Conservation (phyloP, 352 stramenopile genomes). For the Phytophthora boehmeriae region DNA sequence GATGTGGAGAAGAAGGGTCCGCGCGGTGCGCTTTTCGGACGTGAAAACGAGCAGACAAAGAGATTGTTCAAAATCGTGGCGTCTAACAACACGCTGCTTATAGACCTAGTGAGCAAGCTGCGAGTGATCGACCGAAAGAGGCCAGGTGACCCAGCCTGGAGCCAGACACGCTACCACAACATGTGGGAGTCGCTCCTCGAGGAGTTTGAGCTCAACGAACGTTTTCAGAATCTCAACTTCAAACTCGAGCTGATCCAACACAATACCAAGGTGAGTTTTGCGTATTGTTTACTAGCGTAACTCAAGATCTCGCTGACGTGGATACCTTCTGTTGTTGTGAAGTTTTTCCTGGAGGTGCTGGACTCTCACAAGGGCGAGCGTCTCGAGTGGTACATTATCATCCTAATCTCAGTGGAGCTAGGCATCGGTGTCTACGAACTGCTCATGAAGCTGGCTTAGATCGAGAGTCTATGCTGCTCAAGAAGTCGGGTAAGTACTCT, state of each 20-base stretch:
- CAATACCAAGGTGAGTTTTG: slow-evolving; percentile 93
- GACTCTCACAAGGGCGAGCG: slow-evolving; percentile 93
- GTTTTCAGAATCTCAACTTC: slow-evolving; percentile 97
- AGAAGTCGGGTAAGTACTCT: not conserved
- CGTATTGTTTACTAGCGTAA: slow-evolving; percentile 1
- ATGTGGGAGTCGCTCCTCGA: slow-evolving; percentile 89
- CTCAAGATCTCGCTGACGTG: not conserved
- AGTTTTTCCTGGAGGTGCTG: slow-evolving; percentile 98
- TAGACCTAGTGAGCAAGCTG: slow-evolving; percentile 96
- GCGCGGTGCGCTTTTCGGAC: slow-evolving; percentile 72
- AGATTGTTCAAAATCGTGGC: slow-evolving; percentile 92
- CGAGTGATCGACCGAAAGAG: slow-evolving; percentile 95
- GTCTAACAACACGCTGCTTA: slow-evolving; percentile 96
- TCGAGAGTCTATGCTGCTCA: not conserved
- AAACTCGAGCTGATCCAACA: slow-evolving; percentile 97
- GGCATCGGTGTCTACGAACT: slow-evolving; percentile 89
- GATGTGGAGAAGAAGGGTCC: slow-evolving; percentile 80
- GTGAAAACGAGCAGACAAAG: slow-evolving; percentile 78
- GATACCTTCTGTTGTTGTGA: slow-evolving; percentile 10
- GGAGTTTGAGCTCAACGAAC: slow-evolving; percentile 94
- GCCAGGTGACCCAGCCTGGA: slow-evolving; percentile 94
- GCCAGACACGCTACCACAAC: slow-evolving; percentile 94
- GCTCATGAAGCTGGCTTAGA: slow-evolving; percentile 72
- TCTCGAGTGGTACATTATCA: slow-evolving; percentile 99
- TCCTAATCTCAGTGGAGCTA: slow-evolving; percentile 95